Percentiles rank a stretch among this genome's conserved stretches.
phyloP scores from a whole-genome alignment of 768 basidiomycete genomes.

The Russula dissimulans region DNA sequence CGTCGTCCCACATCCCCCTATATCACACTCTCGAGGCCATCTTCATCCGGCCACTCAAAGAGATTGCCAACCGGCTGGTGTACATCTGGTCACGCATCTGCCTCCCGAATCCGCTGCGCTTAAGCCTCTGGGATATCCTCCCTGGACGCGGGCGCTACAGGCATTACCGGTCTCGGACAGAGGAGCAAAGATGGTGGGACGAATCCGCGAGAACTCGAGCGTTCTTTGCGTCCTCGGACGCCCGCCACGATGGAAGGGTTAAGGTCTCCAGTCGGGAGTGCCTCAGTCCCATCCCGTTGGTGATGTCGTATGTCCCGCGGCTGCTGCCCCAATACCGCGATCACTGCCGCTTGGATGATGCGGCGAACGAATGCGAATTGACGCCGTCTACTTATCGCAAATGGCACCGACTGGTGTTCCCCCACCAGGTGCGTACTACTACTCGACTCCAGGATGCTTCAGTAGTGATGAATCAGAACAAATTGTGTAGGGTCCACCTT shows the following conservation, averaged over 20 bases:
- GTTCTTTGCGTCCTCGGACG: conserved; percentile 22
- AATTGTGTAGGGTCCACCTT: conserved; percentile 28
- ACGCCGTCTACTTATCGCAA: conserved; percentile 33
- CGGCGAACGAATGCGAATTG: conserved; percentile 24
- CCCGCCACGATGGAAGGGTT: neutral
- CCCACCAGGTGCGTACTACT: conserved; percentile 26
- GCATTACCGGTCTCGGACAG: conserved; percentile 22
- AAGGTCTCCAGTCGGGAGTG: neutral
- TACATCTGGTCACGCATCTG: neutral
- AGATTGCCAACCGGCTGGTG: conserved; percentile 4
- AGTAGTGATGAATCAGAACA: neutral
- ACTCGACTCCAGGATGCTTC: neutral
- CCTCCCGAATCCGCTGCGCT: neutral
- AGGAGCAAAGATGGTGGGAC: conserved; percentile 28
- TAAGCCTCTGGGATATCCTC: conserved; percentile 9
- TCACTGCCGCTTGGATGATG: conserved; percentile 8
- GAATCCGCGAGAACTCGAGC: conserved; percentile 23
- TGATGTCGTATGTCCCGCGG: conserved; percentile 30
- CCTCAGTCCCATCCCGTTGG: conserved; percentile 16
- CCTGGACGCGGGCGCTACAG: neutral
- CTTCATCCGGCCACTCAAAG: conserved; percentile 6
- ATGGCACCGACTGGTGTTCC: conserved; percentile 41
- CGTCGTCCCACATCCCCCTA: neutral
- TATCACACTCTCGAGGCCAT: conserved; percentile 2
- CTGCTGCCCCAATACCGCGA: conserved; percentile 34